Percentiles rank a stretch among this genome's conserved stretches.
Conservation (phyloP, 257 asterid species). For the Ligustrum vulgare region DNA sequence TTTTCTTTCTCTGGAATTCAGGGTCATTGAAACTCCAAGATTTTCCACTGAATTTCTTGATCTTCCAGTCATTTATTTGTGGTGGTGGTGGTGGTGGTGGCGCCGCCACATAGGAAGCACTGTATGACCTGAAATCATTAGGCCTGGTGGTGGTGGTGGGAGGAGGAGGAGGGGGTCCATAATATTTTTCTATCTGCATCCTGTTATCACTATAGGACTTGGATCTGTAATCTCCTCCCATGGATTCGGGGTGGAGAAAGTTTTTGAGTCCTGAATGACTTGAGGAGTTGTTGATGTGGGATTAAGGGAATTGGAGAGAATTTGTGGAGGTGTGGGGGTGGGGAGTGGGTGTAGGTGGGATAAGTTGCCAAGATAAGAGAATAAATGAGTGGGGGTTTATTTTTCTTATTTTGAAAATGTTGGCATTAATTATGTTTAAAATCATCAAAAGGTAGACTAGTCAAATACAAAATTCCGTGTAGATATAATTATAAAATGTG, state of each 20-base stretch:
- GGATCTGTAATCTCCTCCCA: conserved; percentile 39
- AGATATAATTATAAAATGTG: too few species aligned
- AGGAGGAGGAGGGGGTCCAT: conserved; percentile 31
- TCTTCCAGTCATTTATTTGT: conserved; percentile 30
- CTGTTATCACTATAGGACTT: conserved; percentile 31
- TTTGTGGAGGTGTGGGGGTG: conserved; percentile 31
- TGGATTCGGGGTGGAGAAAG: neutral
- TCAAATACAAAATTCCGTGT: neutral
- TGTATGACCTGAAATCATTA: conserved; percentile 54
- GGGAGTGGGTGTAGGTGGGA: conserved; percentile 32
- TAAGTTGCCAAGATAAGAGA: conserved; percentile 19
- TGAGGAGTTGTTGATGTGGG: conserved; percentile 19
- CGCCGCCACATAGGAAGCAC: conserved; percentile 39
- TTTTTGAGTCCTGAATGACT: neutral
- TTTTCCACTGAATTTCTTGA: conserved; percentile 52
- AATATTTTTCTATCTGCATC: conserved; percentile 32
- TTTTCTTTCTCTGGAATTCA: conserved; percentile 83
- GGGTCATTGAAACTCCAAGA: conserved; percentile 70
- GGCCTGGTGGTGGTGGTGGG: conserved; percentile 20
- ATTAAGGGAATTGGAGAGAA: conserved; percentile 20
- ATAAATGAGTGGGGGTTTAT: neutral
- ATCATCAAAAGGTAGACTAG: conserved; percentile 7
- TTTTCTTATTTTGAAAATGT: conserved; percentile 13
- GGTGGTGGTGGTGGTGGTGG: conserved; percentile 28
- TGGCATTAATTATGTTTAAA: conserved; percentile 5